phyloP scores from a whole-genome alignment of 208 protist species.

The Acanthamoeba culbertsoni region DNA sequence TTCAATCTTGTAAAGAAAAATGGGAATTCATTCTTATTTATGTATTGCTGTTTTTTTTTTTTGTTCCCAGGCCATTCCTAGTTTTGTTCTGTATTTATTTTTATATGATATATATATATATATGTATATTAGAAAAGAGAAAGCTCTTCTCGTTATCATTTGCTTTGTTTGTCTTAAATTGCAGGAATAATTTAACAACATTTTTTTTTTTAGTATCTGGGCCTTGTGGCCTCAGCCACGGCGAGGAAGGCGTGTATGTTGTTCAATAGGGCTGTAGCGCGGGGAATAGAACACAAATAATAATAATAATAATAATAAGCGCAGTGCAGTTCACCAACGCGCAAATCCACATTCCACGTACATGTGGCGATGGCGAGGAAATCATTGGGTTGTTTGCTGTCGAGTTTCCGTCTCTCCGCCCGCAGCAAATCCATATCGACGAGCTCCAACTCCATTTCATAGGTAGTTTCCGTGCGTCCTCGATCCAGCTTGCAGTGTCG shows the following conservation, averaged over 20 bases:
- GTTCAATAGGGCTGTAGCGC: background rate
- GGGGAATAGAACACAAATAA: background rate
- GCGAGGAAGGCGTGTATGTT: background rate
- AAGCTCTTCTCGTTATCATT: background rate
- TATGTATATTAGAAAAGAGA: background rate
- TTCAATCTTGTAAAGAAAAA: background rate
- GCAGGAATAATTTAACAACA: background rate
- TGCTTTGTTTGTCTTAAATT: background rate
- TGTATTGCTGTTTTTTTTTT: background rate
- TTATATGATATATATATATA: background rate
- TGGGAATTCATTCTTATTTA: background rate
- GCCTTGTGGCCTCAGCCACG: background rate
- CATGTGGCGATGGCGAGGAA: background rate
- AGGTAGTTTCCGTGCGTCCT: background rate
- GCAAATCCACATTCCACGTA: background rate
- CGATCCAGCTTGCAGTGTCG: background rate
- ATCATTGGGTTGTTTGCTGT: background rate
- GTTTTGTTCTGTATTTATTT: too few species aligned
- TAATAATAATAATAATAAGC: background rate
- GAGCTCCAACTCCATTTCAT: slow-evolving; percentile 26
- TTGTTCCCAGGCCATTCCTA: background rate
- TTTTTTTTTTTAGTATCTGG: background rate
- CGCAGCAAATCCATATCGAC: background rate
- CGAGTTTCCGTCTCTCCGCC: background rate
- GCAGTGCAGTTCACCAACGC: background rate